Evolutionary conservation across 768 basidiomycete genomes (phyloP), one percentile per base, ranked within the genome.

Genomic region (Gloeopeniophorella convolvens): DNA sequence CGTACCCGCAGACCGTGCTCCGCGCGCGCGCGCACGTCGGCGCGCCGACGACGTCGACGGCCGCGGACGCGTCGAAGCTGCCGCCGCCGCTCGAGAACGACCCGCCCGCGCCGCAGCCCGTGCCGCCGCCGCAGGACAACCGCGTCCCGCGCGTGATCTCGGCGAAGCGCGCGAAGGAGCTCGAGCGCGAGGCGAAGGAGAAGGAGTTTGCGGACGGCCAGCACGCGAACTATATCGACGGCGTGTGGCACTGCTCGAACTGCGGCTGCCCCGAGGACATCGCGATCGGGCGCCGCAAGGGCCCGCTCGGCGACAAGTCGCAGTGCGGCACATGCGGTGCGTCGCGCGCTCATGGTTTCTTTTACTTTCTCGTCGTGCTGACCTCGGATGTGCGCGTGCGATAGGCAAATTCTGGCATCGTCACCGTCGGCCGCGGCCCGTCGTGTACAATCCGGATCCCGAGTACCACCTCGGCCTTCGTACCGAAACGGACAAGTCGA

Each of bases 181-280:
- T 80, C 12, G 88, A 89, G 67, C 70, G 84, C 28, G 86, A 89
- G 61, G 87, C 89, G 18, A 90, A 89, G 65, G 85, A 88, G 65
- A 83, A 75, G 62, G 88, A 88, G 65, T 88, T 82, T 62, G 82
- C 82, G 33, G 84, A 90, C 59, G 85, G 87, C 7, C 86, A 89
- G 62, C 88, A 88, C 60, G 74, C 83, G 32, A 88, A 90, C 63
- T 73, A 79, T 59, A 85, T 92, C 62, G 72, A 92, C 57, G 90
- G 89, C 1, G 75, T 88, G 4, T 96, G 93, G 93, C 89, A 92
- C 68, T 97, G 93, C 63, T 91, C 89, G 16, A 95, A 92, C 62
- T 96, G 90, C 60, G 93, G 93, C 5, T 88, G 88, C 63, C 93
- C 93, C 0, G 91, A 90, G 62, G 80, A 70, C 59, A 82, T 95